Percentiles rank a stretch among this genome's conserved stretches.
phyloP scores from a whole-genome alignment of 805 yeast genomes.

The Pichia scutulata region DNA sequence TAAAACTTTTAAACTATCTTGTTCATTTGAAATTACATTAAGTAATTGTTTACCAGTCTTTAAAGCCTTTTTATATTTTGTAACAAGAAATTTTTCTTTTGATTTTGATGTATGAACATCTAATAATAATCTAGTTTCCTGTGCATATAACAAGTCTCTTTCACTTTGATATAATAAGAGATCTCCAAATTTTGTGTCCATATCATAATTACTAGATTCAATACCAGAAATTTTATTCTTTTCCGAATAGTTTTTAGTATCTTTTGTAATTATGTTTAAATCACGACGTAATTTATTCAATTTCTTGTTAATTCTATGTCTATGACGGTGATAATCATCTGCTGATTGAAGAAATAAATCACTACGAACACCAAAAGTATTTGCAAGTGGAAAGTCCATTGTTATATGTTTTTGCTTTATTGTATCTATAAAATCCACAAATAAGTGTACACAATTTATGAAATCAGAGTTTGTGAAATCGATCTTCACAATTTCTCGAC shows the following conservation, averaged over 20 bases:
- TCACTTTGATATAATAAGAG: constrained; percentile 66
- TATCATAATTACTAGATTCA: constrained; percentile 39
- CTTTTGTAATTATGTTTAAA: constrained; percentile 53
- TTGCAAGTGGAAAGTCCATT: constrained; percentile 41
- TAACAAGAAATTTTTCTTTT: constrained; percentile 44
- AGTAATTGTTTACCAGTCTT: constrained; percentile 37
- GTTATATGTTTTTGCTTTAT: not conserved
- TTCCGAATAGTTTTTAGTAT: constrained; percentile 52
- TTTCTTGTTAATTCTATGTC: constrained; percentile 52
- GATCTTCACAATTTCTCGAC: constrained; percentile 1
- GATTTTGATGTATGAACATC: constrained; percentile 44
- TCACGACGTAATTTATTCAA: constrained; percentile 59
- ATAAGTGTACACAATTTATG: not conserved
- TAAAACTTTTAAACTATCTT: constrained; percentile 24
- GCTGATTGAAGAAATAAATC: constrained; percentile 57
- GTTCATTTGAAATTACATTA: constrained; percentile 33
- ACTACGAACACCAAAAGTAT: constrained; percentile 49
- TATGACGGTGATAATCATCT: constrained; percentile 62
- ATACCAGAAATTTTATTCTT: constrained; percentile 43
- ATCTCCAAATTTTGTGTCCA: constrained; percentile 46
- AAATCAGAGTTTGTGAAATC: no score
- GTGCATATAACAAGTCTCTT: constrained; percentile 63
- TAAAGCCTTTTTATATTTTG: constrained; percentile 63
- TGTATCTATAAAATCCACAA: not conserved
- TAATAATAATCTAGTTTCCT: constrained; percentile 49